Percentiles rank a stretch among this genome's conserved stretches.
These are phyloP conservation scores for Colletotrichum noveboracense DNA, from an alignment of 2,329 filamentous ascomycete genomes.

Conservation along the genomic window DNA sequence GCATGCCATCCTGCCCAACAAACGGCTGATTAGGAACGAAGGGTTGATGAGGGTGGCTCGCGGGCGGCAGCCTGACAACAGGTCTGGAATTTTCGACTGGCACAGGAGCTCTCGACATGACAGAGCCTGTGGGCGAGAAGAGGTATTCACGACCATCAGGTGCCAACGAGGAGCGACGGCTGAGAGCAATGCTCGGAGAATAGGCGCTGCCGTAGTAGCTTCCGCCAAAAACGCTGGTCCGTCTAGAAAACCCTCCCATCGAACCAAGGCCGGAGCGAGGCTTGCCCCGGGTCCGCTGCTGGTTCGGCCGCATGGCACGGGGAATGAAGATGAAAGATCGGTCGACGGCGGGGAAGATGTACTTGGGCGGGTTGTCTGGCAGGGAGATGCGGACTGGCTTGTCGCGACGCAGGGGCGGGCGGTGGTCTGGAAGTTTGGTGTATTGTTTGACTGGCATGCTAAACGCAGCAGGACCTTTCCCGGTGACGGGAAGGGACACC, in stretches of 20 bases:
- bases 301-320: conserved; percentile 88
- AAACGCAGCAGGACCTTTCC: conserved; percentile 70
- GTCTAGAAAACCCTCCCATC: conserved; percentile 72
- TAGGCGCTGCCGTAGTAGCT: conserved; percentile 77
- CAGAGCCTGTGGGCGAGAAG: conserved; percentile 81
- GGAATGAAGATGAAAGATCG: conserved; percentile 99
- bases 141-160: conserved; percentile 73
- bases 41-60: conserved; percentile 31
- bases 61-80: conserved; percentile 82
- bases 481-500: conserved; percentile 78
- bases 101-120: conserved; percentile 71
- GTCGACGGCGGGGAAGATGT: conserved; percentile 89
- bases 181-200: conserved; percentile 86
- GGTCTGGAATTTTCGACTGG: conserved; percentile 69
- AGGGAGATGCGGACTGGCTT: conserved; percentile 95
- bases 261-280: conserved; percentile 74
- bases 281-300: conserved; percentile 79
- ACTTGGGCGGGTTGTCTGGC: conserved; percentile 78
- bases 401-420: conserved; percentile 90
- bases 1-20: conserved; percentile 1
- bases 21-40: conserved; percentile 27
- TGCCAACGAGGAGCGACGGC: conserved; percentile 81
- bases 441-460: conserved; percentile 87
- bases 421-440: conserved; percentile 91
- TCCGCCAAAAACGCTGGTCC: conserved; percentile 81